These are phyloP conservation scores for Xylariales sp. DNA, from an alignment of 2,329 filamentous ascomycete species.

Conservation along the genomic window DNA sequence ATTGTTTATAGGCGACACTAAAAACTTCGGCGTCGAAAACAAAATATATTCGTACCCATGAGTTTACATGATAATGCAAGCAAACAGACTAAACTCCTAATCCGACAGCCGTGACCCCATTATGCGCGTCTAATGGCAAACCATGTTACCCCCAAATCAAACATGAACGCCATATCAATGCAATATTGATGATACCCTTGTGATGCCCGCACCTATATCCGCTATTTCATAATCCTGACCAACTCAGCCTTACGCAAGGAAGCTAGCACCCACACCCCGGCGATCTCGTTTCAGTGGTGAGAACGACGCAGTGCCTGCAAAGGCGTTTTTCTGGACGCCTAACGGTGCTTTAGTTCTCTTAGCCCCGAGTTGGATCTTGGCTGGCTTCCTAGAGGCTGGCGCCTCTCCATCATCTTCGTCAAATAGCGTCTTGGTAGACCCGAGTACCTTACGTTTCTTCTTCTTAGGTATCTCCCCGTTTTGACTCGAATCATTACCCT, in stretches of 20 bases:
- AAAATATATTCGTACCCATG: conserved; percentile 39
- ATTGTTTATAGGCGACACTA: not conserved
- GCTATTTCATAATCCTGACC: conserved; percentile 26
- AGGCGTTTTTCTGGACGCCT: conserved; percentile 57
- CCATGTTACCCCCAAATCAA: conserved; percentile 14
- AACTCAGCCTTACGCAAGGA: conserved; percentile 58
- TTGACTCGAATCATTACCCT: conserved; percentile 41
- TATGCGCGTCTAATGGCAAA: conserved; percentile 14
- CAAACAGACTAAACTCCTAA: conserved; percentile 37
- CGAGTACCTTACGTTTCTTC: conserved; percentile 80
- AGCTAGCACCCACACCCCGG: conserved; percentile 71
- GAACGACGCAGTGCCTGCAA: conserved; percentile 66
- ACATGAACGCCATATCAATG: conserved; percentile 40
- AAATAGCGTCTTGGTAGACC: conserved; percentile 75
- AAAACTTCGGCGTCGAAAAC: not conserved
- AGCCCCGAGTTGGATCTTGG: conserved; percentile 44
- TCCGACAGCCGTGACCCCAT: conserved; percentile 29
- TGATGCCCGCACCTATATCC: conserved; percentile 14
- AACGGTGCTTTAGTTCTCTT: conserved; percentile 54
- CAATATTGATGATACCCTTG: conserved; percentile 22
- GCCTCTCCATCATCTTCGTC: conserved; percentile 70
- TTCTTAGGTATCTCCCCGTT: conserved; percentile 60
- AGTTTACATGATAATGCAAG: conserved; percentile 41
- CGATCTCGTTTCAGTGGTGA: conserved; percentile 79
- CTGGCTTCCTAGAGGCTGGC: conserved; percentile 42